These are phyloP conservation scores for Candida andamanensis DNA, from an alignment of 805 yeast species.

Conservation along the genomic window DNA sequence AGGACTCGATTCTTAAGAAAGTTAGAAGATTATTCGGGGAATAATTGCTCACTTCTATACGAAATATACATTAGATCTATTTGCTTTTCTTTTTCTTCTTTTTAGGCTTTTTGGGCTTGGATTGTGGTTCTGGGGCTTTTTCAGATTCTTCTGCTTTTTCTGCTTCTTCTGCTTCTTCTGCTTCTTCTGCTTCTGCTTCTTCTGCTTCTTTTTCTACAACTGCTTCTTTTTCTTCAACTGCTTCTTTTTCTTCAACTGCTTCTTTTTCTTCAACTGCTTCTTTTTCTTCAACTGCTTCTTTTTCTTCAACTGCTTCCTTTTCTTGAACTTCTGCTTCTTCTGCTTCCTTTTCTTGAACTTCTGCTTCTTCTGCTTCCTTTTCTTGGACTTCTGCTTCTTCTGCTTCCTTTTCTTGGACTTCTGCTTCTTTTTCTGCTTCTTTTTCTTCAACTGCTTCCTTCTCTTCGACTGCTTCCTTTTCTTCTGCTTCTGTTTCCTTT, in stretches of 20 bases:
- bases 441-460: background rate
- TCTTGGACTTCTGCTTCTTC: conserved; percentile 2
- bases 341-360: conserved; percentile 16
- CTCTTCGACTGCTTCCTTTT: conserved; percentile 3
- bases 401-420: conserved; percentile 6
- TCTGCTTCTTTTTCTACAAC: conserved; percentile 2
- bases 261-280: conserved; percentile 1
- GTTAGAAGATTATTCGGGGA: conserved; percentile 96
- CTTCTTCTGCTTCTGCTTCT: conserved; percentile 5
- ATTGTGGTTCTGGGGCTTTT: conserved; percentile 5
- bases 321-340: conserved; percentile 5
- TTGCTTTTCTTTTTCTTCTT: conserved; percentile 24
- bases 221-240: conserved; percentile 1
- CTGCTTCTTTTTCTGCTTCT: conserved; percentile 5
- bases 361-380: conserved; percentile 24
- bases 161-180: conserved; percentile 8
- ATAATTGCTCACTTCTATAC: conserved; percentile 24
- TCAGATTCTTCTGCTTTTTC: conserved; percentile 3
- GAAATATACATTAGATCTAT: conserved; percentile 12
- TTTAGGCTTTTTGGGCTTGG: conserved; percentile 1
- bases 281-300: background rate
- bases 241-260: conserved; percentile 1
- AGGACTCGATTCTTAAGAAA: conserved; percentile 90
- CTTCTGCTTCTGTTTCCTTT: background rate
- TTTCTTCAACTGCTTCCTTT: conserved; percentile 3